A percentile compares a stretch with the other conserved stretches of the same genome.
Conservation (phyloP, 164 flowering plant species). For the Kingdonia uniflora region DNA sequence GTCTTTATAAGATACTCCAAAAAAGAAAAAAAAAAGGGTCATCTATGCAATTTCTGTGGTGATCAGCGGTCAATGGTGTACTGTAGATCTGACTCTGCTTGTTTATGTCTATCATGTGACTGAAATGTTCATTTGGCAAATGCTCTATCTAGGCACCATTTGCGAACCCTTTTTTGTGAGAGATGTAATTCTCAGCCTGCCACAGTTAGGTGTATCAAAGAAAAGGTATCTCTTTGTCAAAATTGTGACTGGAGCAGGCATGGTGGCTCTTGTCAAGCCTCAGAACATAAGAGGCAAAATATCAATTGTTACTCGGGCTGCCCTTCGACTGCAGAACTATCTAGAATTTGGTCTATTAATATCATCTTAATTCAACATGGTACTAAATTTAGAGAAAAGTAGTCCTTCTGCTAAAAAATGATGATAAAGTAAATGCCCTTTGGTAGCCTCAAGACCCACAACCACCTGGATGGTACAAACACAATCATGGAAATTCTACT, state of each 20-base stretch:
- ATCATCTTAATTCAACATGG: too few species aligned
- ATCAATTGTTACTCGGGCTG: slow-evolving; percentile 4
- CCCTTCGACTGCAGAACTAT: slow-evolving; percentile 1
- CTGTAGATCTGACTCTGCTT: slow-evolving; percentile 91
- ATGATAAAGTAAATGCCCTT: too few species aligned
- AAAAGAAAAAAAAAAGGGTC: slow-evolving; percentile 46
- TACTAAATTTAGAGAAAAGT: too few species aligned
- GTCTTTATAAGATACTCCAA: too few species aligned
- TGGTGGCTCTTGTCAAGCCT: slow-evolving; percentile 19
- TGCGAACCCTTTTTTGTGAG: slow-evolving; percentile 76
- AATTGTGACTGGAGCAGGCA: slow-evolving; percentile 78
- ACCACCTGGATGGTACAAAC: too few species aligned
- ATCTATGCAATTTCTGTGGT: slow-evolving; percentile 74
- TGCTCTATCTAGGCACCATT: slow-evolving; percentile 79
- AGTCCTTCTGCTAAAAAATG: too few species aligned
- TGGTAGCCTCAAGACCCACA: too few species aligned
- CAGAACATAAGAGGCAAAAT: slow-evolving; percentile 6
- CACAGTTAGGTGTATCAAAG: slow-evolving; percentile 60
- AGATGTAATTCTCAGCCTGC: slow-evolving; percentile 83
- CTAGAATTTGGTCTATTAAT: slow-evolving; percentile 1
- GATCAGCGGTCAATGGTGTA: slow-evolving; percentile 77
- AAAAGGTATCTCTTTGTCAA: slow-evolving; percentile 70
- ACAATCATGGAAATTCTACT: too few species aligned
- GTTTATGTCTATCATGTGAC: slow-evolving; percentile 87
- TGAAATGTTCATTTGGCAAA: slow-evolving; percentile 85